These are phyloP conservation scores for Hortaea werneckii DNA, from an alignment of 2,329 filamentous ascomycete genomes.

Conservation along the genomic window DNA sequence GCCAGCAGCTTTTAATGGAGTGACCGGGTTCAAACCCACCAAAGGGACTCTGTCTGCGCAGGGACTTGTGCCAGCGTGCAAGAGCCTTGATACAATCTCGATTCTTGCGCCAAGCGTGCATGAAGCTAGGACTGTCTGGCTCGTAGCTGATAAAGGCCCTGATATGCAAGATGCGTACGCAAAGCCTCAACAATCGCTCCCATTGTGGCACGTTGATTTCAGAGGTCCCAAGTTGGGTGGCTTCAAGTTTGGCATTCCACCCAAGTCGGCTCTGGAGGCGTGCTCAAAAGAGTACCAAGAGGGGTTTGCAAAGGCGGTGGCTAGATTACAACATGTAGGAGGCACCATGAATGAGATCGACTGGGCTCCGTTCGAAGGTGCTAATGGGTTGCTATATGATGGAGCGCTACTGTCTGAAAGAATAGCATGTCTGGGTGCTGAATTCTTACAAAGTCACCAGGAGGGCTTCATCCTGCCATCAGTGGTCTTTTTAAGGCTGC, in stretches of 20 bases:
- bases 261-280: slow-evolving; percentile 31
- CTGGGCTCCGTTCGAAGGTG: slow-evolving; percentile 42
- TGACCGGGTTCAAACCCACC: slow-evolving; percentile 42
- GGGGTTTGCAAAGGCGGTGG: slow-evolving; percentile 35
- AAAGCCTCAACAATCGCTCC: slow-evolving; percentile 28
- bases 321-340: slow-evolving; percentile 30
- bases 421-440: slow-evolving; percentile 33
- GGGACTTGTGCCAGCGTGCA: slow-evolving; percentile 46
- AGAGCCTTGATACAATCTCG: slow-evolving; percentile 48
- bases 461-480: slow-evolving; percentile 40
- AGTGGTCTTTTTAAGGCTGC: slow-evolving; percentile 35
- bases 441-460: slow-evolving; percentile 30
- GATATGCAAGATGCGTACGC: slow-evolving; percentile 45
- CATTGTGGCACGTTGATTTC: slow-evolving; percentile 24
- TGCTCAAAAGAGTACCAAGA: slow-evolving; percentile 33
- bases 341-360: slow-evolving; percentile 36
- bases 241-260: slow-evolving; percentile 43
- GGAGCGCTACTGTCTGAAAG: slow-evolving; percentile 50
- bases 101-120: slow-evolving; percentile 41
- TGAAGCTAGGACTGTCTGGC: slow-evolving; percentile 42
- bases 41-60: slow-evolving; percentile 41
- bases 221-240: slow-evolving; percentile 25
- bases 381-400: slow-evolving; percentile 46
- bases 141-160: slow-evolving; percentile 35
- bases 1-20: slow-evolving; percentile 44